Conservation (phyloP, 768 basidiomycete genomes). For the Suillus americanus region DNA sequence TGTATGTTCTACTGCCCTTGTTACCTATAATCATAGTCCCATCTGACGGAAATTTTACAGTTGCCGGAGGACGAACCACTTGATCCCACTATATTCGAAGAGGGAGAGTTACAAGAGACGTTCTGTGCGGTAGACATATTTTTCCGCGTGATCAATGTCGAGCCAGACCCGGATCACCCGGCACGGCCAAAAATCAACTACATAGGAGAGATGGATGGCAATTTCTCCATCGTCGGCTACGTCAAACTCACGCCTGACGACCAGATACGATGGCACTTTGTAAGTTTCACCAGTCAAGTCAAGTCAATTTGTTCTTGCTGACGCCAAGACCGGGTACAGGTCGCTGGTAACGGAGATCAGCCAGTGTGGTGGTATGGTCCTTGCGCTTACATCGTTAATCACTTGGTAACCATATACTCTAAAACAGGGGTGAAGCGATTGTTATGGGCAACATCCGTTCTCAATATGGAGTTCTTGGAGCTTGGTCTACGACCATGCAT, state of each 20-base stretch:
- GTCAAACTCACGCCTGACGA: conserved; percentile 58
- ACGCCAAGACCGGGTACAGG: conserved; percentile 28
- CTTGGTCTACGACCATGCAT: conserved; percentile 50
- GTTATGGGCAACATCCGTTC: conserved; percentile 64
- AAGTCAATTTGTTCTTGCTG: conserved; percentile 1
- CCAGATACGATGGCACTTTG: conserved; percentile 64
- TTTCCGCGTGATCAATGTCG: conserved; percentile 41
- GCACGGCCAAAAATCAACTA: conserved; percentile 55
- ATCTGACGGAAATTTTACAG: conserved; percentile 20
- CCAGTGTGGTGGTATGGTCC: conserved; percentile 55
- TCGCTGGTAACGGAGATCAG: conserved; percentile 50
- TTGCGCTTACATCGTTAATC: neutral
- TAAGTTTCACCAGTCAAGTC: conserved; percentile 31
- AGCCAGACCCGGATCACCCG: conserved; percentile 47
- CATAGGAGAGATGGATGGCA: conserved; percentile 48
- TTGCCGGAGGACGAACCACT: conserved; percentile 32
- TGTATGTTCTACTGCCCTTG: conserved; percentile 17
- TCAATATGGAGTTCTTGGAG: conserved; percentile 54
- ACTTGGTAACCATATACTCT: neutral
- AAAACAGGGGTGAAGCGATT: conserved; percentile 55
- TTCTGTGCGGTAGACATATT: conserved; percentile 49
- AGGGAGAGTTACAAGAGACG: conserved; percentile 49
- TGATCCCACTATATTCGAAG: conserved; percentile 50
- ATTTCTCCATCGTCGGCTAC: conserved; percentile 50
- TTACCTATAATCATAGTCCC: neutral